Base-by-base conservation (phyloP, 1,284 basidiomycete species). In the Sporisorium scitamineum region DNA sequence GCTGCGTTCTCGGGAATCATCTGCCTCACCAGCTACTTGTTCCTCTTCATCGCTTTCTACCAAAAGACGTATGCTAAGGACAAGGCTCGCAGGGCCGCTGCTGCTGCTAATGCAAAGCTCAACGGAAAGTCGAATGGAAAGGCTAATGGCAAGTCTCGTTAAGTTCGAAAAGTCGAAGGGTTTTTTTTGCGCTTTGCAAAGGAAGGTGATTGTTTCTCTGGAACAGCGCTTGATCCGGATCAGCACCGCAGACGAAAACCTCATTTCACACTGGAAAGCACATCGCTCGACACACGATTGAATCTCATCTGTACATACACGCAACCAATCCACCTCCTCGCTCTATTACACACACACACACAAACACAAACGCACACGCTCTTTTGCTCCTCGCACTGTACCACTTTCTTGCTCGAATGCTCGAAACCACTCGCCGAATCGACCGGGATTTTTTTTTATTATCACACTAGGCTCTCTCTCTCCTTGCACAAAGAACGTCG, bases 1-100 rank as follows among this genome's bases (percentile, higher is more conserved):
- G 93, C 96, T 62, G 97, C 96, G 2, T 72, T 94, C 71, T 93
- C 96, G 61, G 97, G 96, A 58, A 95, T 95, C 85, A 90, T 86
- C 18, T 89, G 99, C 65, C 89, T 99, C 78, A 93, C 93, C 48
- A 92, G 90, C 84, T 99, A 97, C 74, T 77, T 86, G 3, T 78
- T 85, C 70, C 78, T 85, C 26, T 86, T 86, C 57, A 79, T 86
- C 51, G 72, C 75, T 16, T 80, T 87, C 78, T 87, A 87, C 78
- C 57, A 78, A 39, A 79, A 78, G 68, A 87, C 86, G 2, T 87
- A 87, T 76, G 61, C 78, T 16, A 56, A 71, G 51, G 61, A 68
- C 53, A 65, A 70, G 61, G 52, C 63, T 2, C 56, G 67, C 20
- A 66, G 27, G 41, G 57, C 66, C 14, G 66, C 72, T 7, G 66